Evolutionary conservation across 2,329 filamentous ascomycete genomes (phyloP).

Genomic region (Colletotrichum tanaceti): DNA sequence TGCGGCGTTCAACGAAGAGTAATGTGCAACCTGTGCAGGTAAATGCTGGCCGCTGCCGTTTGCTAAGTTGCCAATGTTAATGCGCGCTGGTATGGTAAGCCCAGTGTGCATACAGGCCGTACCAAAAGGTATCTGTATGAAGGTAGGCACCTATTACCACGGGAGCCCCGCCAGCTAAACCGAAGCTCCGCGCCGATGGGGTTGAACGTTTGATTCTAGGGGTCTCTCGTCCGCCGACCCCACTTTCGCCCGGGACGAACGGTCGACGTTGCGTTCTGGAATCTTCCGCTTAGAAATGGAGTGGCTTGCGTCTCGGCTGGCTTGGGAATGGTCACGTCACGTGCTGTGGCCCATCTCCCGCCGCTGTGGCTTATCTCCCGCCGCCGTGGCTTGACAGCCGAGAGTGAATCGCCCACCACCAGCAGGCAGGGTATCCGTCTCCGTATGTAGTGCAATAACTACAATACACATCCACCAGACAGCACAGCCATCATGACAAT

Average conservation of each 20-base stretch:
- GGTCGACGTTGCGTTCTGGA: constrained; percentile 34
- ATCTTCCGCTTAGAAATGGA: constrained; percentile 41
- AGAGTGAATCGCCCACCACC: not conserved
- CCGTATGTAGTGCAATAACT: too few relatives aligned
- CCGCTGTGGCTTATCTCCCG: too few relatives aligned
- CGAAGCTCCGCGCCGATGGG: constrained; percentile 15
- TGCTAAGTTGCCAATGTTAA: constrained; percentile 18
- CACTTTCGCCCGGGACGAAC: constrained; percentile 30
- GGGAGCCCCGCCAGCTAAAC: constrained; percentile 24
- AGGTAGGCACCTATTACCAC: too few relatives aligned
- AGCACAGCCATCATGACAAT: too few relatives aligned
- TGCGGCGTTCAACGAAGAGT: not conserved
- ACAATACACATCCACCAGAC: not conserved
- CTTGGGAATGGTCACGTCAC: constrained; percentile 19
- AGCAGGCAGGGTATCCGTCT: too few relatives aligned
- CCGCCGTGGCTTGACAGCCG: not conserved
- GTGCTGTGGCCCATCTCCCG: constrained; percentile 3
- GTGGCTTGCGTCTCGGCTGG: constrained; percentile 22
- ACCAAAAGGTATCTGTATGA: not conserved
- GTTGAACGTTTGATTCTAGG: constrained; percentile 28
- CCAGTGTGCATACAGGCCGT: constrained; percentile 8
- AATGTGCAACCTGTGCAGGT: constrained; percentile 8
- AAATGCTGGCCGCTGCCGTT: not conserved
- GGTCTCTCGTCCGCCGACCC: constrained; percentile 23
- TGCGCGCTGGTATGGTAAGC: too few relatives aligned